These are phyloP conservation scores for Megacollybia marginata DNA, from an alignment of 768 basidiomycete species.

Conservation along the genomic window DNA sequence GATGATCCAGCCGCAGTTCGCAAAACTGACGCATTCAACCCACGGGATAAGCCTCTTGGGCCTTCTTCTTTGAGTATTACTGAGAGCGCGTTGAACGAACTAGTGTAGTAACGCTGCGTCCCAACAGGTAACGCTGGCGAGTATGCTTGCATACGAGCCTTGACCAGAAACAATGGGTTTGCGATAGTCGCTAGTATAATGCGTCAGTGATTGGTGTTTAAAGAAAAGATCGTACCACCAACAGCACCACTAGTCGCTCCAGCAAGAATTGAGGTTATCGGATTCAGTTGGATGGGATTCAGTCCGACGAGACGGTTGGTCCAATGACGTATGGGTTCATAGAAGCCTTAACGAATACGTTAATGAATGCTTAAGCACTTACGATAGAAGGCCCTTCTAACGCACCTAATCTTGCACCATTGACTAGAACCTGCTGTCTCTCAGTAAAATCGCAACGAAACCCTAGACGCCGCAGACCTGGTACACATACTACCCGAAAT, in stretches of 20 bases:
- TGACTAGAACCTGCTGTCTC: conserved; percentile 67
- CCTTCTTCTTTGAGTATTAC: conserved; percentile 78
- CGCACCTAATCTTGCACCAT: conserved; percentile 81
- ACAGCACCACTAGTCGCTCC: conserved; percentile 88
- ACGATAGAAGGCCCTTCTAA: too few relatives aligned
- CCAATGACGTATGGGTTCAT: conserved; percentile 78
- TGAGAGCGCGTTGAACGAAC: conserved; percentile 69
- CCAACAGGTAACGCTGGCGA: conserved; percentile 93
- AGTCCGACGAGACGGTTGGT: conserved; percentile 67
- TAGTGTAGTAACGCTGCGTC: conserved; percentile 88
- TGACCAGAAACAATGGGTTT: conserved; percentile 90
- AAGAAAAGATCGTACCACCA: conserved; percentile 50
- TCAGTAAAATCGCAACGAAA: background rate
- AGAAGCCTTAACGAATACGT: conserved; percentile 59
- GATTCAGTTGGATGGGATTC: conserved; percentile 55
- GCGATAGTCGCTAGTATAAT: conserved; percentile 55
- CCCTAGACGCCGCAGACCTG: conserved; percentile 48
- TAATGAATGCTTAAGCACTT: too few relatives aligned
- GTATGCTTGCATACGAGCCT: conserved; percentile 99
- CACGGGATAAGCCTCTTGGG: conserved; percentile 73
- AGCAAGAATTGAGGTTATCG: conserved; percentile 72
- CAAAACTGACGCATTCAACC: conserved; percentile 89
- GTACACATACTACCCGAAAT: conserved; percentile 68
- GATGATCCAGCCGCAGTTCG: conserved; percentile 94
- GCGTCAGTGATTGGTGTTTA: conserved; percentile 1